phyloP scores from a whole-genome alignment of 176 grass and related monocot genomes.

The Paspalum vaginatum region DNA sequence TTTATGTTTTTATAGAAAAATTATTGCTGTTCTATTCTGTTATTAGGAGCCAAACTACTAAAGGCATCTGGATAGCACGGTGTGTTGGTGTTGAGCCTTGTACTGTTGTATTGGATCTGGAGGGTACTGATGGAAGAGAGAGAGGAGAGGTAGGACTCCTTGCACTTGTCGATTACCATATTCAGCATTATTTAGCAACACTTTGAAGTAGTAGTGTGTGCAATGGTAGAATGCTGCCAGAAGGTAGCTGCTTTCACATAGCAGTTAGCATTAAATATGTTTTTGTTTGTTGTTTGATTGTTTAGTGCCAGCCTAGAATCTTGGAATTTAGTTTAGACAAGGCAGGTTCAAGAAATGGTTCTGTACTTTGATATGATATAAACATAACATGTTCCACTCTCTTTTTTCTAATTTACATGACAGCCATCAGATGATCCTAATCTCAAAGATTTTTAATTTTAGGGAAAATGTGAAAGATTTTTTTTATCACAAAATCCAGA shows the following conservation, averaged over 20 bases:
- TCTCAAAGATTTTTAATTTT: not conserved
- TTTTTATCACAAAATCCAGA: not conserved
- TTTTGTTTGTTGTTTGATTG: not conserved
- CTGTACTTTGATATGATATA: conserved; percentile 4
- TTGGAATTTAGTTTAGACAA: not conserved
- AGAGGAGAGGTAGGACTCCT: conserved; percentile 78
- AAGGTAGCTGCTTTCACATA: not conserved
- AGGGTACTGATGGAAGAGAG: conserved; percentile 96
- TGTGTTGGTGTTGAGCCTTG: conserved; percentile 85
- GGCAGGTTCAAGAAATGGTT: not conserved
- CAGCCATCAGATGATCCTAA: not conserved
- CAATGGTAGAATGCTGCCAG: not conserved
- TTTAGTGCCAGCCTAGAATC: conserved; percentile 4
- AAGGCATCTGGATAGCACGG: conserved; percentile 90
- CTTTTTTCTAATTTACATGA: not conserved
- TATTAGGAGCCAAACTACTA: conserved; percentile 93
- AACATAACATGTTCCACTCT: conserved; percentile 11
- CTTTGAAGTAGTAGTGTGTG: not conserved
- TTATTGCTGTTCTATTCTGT: conserved; percentile 28
- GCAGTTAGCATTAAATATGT: not conserved
- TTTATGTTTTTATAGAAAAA: not conserved
- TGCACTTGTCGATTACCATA: conserved; percentile 17
- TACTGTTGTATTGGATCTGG: conserved; percentile 88
- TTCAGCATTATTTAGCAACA: not conserved
- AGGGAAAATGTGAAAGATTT: not conserved